These are phyloP conservation scores for Iberis amara DNA, from an alignment of 441 rosid genomes.

Conservation along the genomic window DNA sequence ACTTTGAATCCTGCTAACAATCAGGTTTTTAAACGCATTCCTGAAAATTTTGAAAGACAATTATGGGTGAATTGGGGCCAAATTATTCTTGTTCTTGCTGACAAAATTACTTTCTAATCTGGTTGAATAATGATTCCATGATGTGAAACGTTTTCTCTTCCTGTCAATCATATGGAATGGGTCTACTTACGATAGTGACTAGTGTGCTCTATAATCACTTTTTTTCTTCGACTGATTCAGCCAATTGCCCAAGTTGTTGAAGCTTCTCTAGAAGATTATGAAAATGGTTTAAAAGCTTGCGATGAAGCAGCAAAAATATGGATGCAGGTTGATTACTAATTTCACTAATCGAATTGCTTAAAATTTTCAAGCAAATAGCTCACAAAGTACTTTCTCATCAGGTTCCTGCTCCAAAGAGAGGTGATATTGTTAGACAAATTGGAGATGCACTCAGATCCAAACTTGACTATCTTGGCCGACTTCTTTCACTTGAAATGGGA, in stretches of 20 bases:
- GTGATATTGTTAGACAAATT: slow-evolving; percentile 91
- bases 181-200: too few relatives aligned
- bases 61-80: not conserved
- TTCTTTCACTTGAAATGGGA: slow-evolving; percentile 96
- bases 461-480: slow-evolving; percentile 73
- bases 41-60: too few relatives aligned
- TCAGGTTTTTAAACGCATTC: slow-evolving; percentile 39
- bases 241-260: slow-evolving; percentile 75
- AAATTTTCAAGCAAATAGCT: not conserved
- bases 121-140: too few relatives aligned
- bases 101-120: too few relatives aligned
- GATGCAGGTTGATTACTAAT: slow-evolving; percentile 53
- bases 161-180: too few relatives aligned
- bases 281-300: slow-evolving; percentile 77
- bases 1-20: slow-evolving; percentile 73
- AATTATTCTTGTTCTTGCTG: too few relatives aligned
- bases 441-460: slow-evolving; percentile 85
- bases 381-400: slow-evolving; percentile 16
- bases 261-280: slow-evolving; percentile 77
- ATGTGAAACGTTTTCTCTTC: too few relatives aligned
- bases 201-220: too few relatives aligned
- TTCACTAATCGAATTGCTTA: not conserved
- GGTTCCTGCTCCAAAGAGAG: slow-evolving; percentile 98
- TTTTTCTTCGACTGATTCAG: slow-evolving; percentile 29
- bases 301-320: slow-evolving; percentile 71